phyloP scores from a whole-genome alignment of 164 flowering plant species.

The Magnolia kwangsiensis region DNA sequence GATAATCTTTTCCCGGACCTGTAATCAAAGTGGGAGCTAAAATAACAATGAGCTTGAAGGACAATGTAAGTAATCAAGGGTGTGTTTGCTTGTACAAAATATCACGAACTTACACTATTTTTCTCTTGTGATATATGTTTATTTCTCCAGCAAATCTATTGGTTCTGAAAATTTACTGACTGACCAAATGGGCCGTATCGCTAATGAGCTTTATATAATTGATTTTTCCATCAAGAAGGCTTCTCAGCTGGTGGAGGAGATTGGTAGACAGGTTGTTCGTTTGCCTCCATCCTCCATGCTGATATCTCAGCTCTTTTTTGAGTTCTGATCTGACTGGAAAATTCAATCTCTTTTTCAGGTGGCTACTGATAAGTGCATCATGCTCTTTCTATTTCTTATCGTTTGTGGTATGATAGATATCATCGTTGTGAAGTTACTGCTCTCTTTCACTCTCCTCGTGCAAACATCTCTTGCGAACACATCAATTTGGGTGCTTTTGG shows the following conservation, averaged over 20 bases:
- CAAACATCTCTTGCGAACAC: neutral
- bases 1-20: neutral
- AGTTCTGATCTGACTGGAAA: neutral
- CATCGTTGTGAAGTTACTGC: constrained; percentile 82
- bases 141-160: neutral
- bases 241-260: constrained; percentile 93
- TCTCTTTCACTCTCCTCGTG: constrained; percentile 10
- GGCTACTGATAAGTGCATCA: constrained; percentile 94
- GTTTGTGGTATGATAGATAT: constrained; percentile 90
- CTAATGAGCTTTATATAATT: constrained; percentile 90
- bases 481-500: neutral
- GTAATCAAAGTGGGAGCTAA: neutral
- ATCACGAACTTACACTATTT: too few relatives aligned
- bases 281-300: neutral
- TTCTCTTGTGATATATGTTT: neutral
- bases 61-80: neutral
- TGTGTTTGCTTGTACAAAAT: neutral
- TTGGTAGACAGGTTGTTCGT: constrained; percentile 84
- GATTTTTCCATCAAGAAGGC: constrained; percentile 96
- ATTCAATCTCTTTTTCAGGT: constrained; percentile 41
- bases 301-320: neutral
- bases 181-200: constrained; percentile 93
- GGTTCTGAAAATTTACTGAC: constrained; percentile 44
- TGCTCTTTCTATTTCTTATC: constrained; percentile 78
- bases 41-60: neutral